Evolutionary conservation across 2,329 filamentous ascomycete species (phyloP).

Genomic region (Pseudogymnoascus sp.): DNA sequence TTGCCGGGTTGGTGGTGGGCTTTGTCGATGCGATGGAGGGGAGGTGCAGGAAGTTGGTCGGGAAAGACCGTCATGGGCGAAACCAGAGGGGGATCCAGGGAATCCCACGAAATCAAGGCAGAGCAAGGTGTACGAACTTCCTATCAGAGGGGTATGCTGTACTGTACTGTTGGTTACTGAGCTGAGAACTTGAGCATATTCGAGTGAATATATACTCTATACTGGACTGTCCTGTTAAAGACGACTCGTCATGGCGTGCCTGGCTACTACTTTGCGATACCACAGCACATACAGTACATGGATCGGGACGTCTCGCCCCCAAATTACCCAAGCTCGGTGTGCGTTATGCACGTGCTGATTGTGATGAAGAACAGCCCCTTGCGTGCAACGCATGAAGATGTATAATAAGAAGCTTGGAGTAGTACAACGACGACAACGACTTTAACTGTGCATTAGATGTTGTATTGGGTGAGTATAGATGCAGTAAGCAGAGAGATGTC

Average conservation of each 20-base stretch:
- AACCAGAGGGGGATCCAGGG: neutral
- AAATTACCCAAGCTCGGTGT: neutral
- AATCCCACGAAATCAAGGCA: neutral
- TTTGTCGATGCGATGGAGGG: neutral
- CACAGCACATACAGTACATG: neutral
- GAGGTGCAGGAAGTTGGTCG: neutral
- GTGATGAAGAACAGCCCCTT: neutral
- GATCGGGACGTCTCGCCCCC: neutral
- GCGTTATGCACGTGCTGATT: neutral
- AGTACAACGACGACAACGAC: neutral
- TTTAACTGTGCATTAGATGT: too few species aligned
- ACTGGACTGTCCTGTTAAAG: too few species aligned
- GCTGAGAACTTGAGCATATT: neutral
- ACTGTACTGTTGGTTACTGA: too few species aligned
- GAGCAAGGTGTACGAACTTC: neutral
- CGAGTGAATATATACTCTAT: too few species aligned
- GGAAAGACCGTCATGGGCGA: neutral
- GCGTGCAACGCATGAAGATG: neutral
- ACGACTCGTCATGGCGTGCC: neutral
- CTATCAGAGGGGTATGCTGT: neutral
- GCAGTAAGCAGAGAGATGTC: too few species aligned
- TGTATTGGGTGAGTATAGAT: too few species aligned
- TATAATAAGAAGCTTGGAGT: neutral
- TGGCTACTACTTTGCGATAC: neutral
- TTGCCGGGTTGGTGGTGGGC: neutral